Evolutionary conservation across 2,329 filamentous ascomycete species (phyloP), one percentile per base, ranked within the genome.

Genomic region (Myrmaecium sp.): DNA sequence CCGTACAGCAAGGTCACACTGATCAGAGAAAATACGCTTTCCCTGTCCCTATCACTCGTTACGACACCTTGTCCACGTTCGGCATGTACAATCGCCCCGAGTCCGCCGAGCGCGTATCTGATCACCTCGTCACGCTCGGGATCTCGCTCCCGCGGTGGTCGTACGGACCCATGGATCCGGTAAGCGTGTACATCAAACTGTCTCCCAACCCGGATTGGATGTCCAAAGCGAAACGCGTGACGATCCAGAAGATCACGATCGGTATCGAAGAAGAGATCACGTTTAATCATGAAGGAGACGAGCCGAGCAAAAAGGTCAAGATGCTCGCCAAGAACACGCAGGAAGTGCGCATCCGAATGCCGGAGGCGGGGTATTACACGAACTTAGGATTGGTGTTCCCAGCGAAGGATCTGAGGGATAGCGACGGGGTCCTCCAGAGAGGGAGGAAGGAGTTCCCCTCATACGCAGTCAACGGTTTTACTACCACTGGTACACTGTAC

Each of bases 51-150:
- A 70, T 98, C 40, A 73, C 81, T 38, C 69, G 89, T 46, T 98
- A 95, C 58, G 89, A 98, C 52, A 98, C 86, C 2, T 62, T 98
- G 25, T 94, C 84, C 21, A 95, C 89, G 2, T 98, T 98, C 57
- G 89, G 89, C 54, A 95, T 95, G 89, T 98, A 95, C 61, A 95
- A 95, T 55, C 76, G 83, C 29, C 86, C 84, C 10, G 86, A 94
- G 52, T 78, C 77, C 32, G 81, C 82, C 30, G 77, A 91, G 42
- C 70, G 74, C 33, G 80, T 83, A 17, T 72, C 78, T 27, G 89
- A 95, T 56, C 89, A 92, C 51, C 60, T 95, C 29, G 81, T 95
- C 33, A 91, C 82, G 6, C 60, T 95, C 29, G 82, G 80, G 23
- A 92, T 94, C 39, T 92, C 83, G 33, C 62, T 98, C 37, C 86